Evolutionary conservation across 129 eudicot species (phyloP), one percentile per base, ranked within the genome.

Genomic region (Helianthus tuberosus): DNA sequence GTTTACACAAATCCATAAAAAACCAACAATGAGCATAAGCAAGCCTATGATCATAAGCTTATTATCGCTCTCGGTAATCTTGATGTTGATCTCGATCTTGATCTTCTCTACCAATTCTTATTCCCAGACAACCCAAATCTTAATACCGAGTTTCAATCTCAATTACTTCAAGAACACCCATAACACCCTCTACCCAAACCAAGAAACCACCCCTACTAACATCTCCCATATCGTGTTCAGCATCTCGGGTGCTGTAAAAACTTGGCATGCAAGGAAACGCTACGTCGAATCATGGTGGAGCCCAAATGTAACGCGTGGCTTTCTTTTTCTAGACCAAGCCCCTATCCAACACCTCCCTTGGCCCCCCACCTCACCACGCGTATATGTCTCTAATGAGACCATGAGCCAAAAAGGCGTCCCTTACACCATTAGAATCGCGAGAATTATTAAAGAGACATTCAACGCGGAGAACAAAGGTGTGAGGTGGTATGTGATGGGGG

Each of bases 201-300:
- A 62, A 74, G 51, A 46, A 49, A 51, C 77, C 54, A 71, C 81
- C 67, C 76, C 72, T 4, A 87, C 91, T 1, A 78, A 72, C 54
- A 54, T 87, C 41, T 75, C 82, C 84, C 85, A 89, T 75, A 74
- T 89, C 27, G 79, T 84, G 13, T 86, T 89, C 17, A 84, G 89
- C 64, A 82, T 89, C 67, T 80, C 74, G 6, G 80, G 96, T 29
- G 64, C 79, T 8, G 67, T 74, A 5, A 76, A 77, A 49, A 53
- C 67, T 44, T 89, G 91, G 89, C 25, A 47, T 0, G 8, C 58
- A 7, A 86, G 73, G 69, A 89, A 75, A 44, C 52, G 74, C 46
- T 86, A 84, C 25, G 69, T 80, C n/a, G 80, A 86, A 59, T 70
- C 92, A 46, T 91, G 96, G 97, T 88, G 96, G 97, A 46, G n/a